These are phyloP conservation scores for Candida succiphila DNA, from an alignment of 805 yeast genomes.

Conservation along the genomic window DNA sequence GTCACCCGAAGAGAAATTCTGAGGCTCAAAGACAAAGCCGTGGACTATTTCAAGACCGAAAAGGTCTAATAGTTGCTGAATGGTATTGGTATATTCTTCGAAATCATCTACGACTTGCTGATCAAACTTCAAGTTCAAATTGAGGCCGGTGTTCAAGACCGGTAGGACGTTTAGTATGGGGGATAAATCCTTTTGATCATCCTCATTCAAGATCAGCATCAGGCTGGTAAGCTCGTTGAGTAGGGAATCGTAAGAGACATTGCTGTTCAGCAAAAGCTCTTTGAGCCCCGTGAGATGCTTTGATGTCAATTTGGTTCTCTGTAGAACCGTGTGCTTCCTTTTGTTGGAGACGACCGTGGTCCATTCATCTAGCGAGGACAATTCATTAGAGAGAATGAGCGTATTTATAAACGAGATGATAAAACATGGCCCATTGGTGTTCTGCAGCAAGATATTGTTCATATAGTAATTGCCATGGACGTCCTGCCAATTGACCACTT, in stretches of 20 bases:
- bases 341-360: slow-evolving; percentile 8
- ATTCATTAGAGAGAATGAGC: slow-evolving; percentile 40
- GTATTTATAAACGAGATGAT: slow-evolving; percentile 69
- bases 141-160: slow-evolving; percentile 56
- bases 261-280: slow-evolving; percentile 10
- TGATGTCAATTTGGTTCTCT: not conserved
- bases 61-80: slow-evolving; percentile 11
- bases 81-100: slow-evolving; percentile 8
- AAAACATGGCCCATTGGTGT: slow-evolving; percentile 84
- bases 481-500: slow-evolving; percentile 19
- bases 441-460: slow-evolving; percentile 63
- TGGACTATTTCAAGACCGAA: slow-evolving; percentile 44
- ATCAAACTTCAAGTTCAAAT: slow-evolving; percentile 61
- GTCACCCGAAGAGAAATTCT: not conserved
- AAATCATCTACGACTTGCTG: slow-evolving; percentile 18
- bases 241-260: slow-evolving; percentile 27
- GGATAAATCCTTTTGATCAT: slow-evolving; percentile 15
- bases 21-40: slow-evolving; percentile 42
- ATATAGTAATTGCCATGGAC: slow-evolving; percentile 15
- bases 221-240: slow-evolving; percentile 41
- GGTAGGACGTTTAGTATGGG: slow-evolving; percentile 50
- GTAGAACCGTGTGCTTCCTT: not conserved
- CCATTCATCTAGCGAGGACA: slow-evolving; percentile 11
- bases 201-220: slow-evolving; percentile 24
- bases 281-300: slow-evolving; percentile 8